Evolutionary conservation across 2,329 filamentous ascomycete genomes (phyloP).

Genomic region (Biscogniauxia marginata): DNA sequence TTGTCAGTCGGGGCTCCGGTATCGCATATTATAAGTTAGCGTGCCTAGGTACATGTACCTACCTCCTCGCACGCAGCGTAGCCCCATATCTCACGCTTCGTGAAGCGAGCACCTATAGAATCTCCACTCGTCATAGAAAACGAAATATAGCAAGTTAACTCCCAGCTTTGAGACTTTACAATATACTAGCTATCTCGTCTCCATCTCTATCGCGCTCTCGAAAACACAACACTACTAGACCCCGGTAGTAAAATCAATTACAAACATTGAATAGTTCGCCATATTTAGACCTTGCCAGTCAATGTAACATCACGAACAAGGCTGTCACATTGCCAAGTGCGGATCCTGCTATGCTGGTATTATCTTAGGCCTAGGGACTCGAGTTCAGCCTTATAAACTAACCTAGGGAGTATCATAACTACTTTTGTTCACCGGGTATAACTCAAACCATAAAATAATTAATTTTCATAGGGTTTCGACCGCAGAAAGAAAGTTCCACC

Average conservation of each 20-base stretch:
- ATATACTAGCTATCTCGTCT: too few species aligned
- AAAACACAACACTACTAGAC: not conserved
- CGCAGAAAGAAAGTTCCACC: too few species aligned
- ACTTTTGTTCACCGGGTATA: too few species aligned
- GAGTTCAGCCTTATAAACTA: not conserved
- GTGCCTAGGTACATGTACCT: not conserved
- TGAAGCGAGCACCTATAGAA: too few species aligned
- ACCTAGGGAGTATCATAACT: not conserved
- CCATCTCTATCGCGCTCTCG: too few species aligned
- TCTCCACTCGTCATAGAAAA: too few species aligned
- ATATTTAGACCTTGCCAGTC: not conserved
- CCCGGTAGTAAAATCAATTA: not conserved
- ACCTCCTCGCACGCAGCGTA: not conserved
- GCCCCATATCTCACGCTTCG: too few species aligned
- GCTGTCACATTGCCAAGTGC: not conserved
- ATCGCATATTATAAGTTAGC: not conserved
- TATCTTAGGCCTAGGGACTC: too few species aligned
- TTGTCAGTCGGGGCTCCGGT: not conserved
- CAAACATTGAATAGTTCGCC: not conserved
- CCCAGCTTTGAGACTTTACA: too few species aligned
- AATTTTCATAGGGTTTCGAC: too few species aligned
- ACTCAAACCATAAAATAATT: too few species aligned
- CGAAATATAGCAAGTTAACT: too few species aligned
- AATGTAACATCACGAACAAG: not conserved
- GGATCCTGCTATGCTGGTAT: not conserved